Evolutionary conservation across 345 rosid species (phyloP), one percentile per base, ranked within the genome.

Genomic region (Mercurialis annua): DNA sequence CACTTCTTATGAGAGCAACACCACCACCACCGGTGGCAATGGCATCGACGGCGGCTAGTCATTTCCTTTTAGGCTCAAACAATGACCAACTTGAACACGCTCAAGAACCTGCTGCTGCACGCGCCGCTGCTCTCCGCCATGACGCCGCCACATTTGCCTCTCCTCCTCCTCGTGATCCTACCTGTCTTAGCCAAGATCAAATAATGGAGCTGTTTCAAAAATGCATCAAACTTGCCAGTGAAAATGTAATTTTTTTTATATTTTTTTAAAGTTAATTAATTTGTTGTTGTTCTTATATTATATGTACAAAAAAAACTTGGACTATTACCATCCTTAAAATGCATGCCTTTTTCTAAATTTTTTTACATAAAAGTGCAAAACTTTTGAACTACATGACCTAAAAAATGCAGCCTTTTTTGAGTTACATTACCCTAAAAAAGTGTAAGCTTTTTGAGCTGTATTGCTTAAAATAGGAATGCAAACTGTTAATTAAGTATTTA

Each of bases 171-270:
- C 71, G 81, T 5, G 85, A 81, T 71, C 87, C 85, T 24, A n/a
- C n/a, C n/a, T 77, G 81, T 74, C 92, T 90, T 23, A 85, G 76
- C 70, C 85, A 86, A 71, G 78, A 88, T 62, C 95, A 90, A 76
- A 92, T 92, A 58, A 79, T 88, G 40, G 98, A 92, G 44, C 72
- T 92, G 77, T 88, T 87, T 63, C 87, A 83, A 51, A 92, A 92
- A 20, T 90, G 97, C 85, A 87, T 92, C 87, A 92, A 90, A 79
- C 82, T 92, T 67, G 96, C 97, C 40, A 85, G 88, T 66, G 93
- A 88, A 83, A 92, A 92, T 73, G 96, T 92, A 36, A 34, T 81
- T 68, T 69, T n/a, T n/a, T n/a, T n/a, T n/a, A n/a, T n/a, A n/a
- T 38, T 33, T 48, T 50, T 34, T 10, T 55, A 29, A 1, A 10